phyloP scores from a whole-genome alignment of 1,284 basidiomycete species.

The Omphalotus olearius region DNA sequence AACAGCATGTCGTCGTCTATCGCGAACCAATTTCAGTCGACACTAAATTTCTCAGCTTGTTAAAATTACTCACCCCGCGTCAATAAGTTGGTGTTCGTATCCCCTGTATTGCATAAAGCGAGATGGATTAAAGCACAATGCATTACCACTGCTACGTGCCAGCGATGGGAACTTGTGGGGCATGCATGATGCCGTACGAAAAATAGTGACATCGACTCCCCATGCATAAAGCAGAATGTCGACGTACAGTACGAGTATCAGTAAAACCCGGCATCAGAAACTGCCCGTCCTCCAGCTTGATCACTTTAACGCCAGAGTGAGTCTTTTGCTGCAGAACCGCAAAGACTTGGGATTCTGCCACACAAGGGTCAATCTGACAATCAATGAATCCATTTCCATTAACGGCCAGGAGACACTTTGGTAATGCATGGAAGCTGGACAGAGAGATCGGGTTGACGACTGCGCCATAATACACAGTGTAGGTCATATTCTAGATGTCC shows the following conservation, averaged over 20 bases:
- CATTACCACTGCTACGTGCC: constrained; percentile 55
- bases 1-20: constrained; percentile 91
- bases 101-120: constrained; percentile 35
- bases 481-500: background rate
- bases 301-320: constrained; percentile 25
- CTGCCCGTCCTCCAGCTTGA: constrained; percentile 59
- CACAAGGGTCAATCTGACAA: constrained; percentile 62
- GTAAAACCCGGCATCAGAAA: constrained; percentile 88
- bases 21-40: background rate
- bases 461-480: constrained; percentile 59
- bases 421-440: constrained; percentile 47
- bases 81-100: constrained; percentile 82
- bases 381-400: constrained; percentile 54
- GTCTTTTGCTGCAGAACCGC: constrained; percentile 41
- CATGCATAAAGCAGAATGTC: constrained; percentile 14
- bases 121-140: background rate
- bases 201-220: too few relatives aligned
- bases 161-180: constrained; percentile 83
- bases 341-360: constrained; percentile 38
- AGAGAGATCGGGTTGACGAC: constrained; percentile 61
- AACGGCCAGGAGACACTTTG: constrained; percentile 61
- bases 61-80: constrained; percentile 54
- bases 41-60: constrained; percentile 1
- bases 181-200: constrained; percentile 68
- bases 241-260: constrained; percentile 81